Percentiles rank a stretch among this genome's conserved stretches.
Evolutionary conservation across 2,329 filamentous ascomycete species (phyloP).

Genomic region (Microcyclospora tardicrescens): DNA sequence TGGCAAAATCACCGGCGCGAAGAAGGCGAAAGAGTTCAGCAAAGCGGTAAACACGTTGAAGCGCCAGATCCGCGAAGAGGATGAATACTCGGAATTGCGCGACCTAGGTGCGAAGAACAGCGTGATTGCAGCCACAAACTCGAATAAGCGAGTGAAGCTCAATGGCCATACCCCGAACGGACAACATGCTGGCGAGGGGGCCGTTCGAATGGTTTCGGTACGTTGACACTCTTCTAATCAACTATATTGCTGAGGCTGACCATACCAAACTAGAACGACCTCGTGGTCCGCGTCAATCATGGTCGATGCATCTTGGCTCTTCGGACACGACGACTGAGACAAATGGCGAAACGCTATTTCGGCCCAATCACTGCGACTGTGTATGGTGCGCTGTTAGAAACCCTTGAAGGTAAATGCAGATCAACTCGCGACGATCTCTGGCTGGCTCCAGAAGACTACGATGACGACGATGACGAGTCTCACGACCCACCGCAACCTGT

Average conservation of each 20-base stretch:
- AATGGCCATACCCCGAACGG: constrained; percentile 22
- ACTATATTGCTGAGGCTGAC: constrained; percentile 9
- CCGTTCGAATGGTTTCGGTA: constrained; percentile 24
- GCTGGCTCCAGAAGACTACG: constrained; percentile 22
- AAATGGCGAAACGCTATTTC: constrained; percentile 57
- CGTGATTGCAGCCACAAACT: constrained; percentile 3
- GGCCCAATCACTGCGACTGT: constrained; percentile 64
- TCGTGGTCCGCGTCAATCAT: constrained; percentile 69
- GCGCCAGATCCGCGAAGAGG: constrained; percentile 36
- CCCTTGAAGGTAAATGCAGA: constrained; percentile 54
- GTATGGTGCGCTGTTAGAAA: constrained; percentile 59
- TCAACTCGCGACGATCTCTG: constrained; percentile 50
- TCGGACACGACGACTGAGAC: constrained; percentile 63
- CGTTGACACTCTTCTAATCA: constrained; percentile 10
- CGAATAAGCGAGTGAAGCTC: constrained; percentile 21
- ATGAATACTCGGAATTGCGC: constrained; percentile 19
- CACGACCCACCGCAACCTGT: constrained; percentile 20
- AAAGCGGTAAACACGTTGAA: constrained; percentile 44
- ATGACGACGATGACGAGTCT: constrained; percentile 13
- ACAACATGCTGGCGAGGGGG: constrained; percentile 12
- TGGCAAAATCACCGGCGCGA: constrained; percentile 45
- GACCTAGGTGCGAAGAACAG: constrained; percentile 15
- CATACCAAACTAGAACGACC: constrained; percentile 42
- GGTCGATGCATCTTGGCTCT: constrained; percentile 73
- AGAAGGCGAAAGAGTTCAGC: constrained; percentile 52